Conservation (phyloP, 2,329 filamentous ascomycete species). For the Colletotrichum gigasporum region DNA sequence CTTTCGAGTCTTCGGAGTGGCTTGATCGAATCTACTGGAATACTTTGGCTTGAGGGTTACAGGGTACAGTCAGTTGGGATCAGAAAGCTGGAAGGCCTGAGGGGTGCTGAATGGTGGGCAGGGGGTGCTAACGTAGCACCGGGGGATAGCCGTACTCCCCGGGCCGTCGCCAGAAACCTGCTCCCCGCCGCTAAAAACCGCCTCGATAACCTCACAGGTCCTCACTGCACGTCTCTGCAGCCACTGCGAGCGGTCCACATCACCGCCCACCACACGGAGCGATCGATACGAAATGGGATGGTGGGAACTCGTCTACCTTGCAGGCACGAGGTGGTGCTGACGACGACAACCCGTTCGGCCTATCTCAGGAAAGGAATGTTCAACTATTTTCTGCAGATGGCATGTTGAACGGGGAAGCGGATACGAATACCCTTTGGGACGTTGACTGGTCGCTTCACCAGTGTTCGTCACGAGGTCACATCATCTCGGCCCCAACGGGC, state of each 20-base stretch:
- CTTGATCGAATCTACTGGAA: too few species aligned
- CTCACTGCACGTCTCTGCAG: not conserved
- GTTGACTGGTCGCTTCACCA: not conserved
- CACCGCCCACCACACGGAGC: not conserved
- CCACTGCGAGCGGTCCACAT: constrained; percentile 17
- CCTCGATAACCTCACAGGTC: not conserved
- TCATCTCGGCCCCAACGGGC: not conserved
- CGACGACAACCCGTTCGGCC: not conserved
- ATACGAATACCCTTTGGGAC: not conserved
- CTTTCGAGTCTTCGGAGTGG: too few species aligned
- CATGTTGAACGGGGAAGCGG: not conserved
- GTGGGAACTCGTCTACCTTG: not conserved
- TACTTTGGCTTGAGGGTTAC: too few species aligned
- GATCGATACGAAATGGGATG: not conserved
- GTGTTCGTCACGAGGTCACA: too few species aligned
- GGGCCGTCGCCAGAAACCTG: constrained; percentile 14
- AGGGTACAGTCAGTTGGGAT: too few species aligned
- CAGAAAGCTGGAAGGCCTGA: too few species aligned
- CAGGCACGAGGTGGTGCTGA: constrained; percentile 11
- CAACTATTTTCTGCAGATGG: not conserved
- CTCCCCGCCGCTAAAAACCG: not conserved
- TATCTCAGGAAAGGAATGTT: not conserved
- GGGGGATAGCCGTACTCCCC: not conserved
- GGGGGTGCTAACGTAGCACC: too few species aligned
- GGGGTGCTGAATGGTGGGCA: too few species aligned